phyloP scores from a whole-genome alignment of 2,329 filamentous ascomycete species.

The Cladobotryum mycophilum region DNA sequence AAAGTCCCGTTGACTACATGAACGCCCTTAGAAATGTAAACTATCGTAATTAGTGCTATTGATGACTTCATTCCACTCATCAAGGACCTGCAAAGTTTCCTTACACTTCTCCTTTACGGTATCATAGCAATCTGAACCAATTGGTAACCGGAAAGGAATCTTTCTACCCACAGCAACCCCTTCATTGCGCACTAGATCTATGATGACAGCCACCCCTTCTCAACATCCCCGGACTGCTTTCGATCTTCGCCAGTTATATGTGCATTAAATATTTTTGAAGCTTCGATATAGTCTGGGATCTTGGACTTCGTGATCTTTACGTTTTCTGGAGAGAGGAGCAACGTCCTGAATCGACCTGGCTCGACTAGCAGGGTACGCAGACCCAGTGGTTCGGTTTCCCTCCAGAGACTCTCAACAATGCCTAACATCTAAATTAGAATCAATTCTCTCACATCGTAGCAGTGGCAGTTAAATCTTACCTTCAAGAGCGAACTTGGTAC shows the following conservation, averaged over 20 bases:
- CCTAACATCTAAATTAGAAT: not conserved
- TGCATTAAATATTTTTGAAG: not conserved
- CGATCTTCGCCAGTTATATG: not conserved
- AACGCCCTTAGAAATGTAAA: not conserved
- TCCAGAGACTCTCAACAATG: slow-evolving; percentile 11
- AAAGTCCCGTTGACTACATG: too few species aligned
- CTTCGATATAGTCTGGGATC: slow-evolving; percentile 9
- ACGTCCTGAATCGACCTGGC: slow-evolving; percentile 10
- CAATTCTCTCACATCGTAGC: too few species aligned
- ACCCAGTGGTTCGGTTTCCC: slow-evolving; percentile 5
- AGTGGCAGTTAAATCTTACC: not conserved
- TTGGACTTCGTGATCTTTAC: not conserved
- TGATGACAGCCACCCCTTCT: slow-evolving; percentile 17
- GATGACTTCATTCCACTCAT: slow-evolving; percentile 11
- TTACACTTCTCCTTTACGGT: slow-evolving; percentile 18
- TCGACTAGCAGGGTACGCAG: slow-evolving; percentile 8
- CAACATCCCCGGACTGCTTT: slow-evolving; percentile 17
- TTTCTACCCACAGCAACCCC: slow-evolving; percentile 15
- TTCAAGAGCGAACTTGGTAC: slow-evolving; percentile 12
- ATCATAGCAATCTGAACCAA: slow-evolving; percentile 21
- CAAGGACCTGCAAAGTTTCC: slow-evolving; percentile 17
- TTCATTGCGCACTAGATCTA: slow-evolving; percentile 20
- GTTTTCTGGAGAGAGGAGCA: slow-evolving; percentile 5
- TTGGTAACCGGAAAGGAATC: slow-evolving; percentile 17
- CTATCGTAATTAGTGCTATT: slow-evolving; percentile 11